Conservation (phyloP, 352 stramenopile genomes). For the Peronospora farinosa region DNA sequence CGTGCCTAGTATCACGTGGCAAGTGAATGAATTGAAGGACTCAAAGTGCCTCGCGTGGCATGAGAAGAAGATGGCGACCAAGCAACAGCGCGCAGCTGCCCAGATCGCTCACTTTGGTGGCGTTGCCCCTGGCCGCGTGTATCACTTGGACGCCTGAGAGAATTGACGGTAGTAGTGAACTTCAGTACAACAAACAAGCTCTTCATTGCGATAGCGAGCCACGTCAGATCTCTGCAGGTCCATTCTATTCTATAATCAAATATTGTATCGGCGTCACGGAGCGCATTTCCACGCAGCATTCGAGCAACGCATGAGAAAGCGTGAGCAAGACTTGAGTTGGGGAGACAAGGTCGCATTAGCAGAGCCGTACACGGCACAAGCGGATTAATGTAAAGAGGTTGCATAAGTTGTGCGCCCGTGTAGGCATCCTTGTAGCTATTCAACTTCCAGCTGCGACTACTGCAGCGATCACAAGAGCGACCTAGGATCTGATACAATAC, state of each 20-base stretch:
- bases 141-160: constrained; percentile 31
- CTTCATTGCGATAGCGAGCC: not conserved
- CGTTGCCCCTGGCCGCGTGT: constrained; percentile 36
- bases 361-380: too few relatives aligned
- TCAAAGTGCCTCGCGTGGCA: constrained; percentile 86
- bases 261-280: constrained; percentile 11
- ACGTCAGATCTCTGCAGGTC: too few relatives aligned
- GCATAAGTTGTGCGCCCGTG: too few relatives aligned
- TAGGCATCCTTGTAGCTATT: too few relatives aligned
- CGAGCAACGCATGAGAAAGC: too few relatives aligned
- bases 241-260: constrained; percentile 11
- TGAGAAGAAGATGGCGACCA: constrained; percentile 93
- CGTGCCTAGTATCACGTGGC: constrained; percentile 75
- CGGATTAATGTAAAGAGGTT: too few relatives aligned
- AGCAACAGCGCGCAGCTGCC: constrained; percentile 68
- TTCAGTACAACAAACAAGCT: not conserved
- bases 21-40: constrained; percentile 60
- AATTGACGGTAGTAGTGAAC: constrained; percentile 4
- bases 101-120: constrained; percentile 65
- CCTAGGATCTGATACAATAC: too few relatives aligned
- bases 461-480: too few relatives aligned
- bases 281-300: not conserved
- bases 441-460: too few relatives aligned
- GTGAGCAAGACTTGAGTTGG: too few relatives aligned
- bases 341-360: too few relatives aligned